A percentile compares a stretch with the other conserved stretches of the same genome.
Evolutionary conservation across 805 yeast genomes (phyloP).

Genomic region (Candida oleophila): DNA sequence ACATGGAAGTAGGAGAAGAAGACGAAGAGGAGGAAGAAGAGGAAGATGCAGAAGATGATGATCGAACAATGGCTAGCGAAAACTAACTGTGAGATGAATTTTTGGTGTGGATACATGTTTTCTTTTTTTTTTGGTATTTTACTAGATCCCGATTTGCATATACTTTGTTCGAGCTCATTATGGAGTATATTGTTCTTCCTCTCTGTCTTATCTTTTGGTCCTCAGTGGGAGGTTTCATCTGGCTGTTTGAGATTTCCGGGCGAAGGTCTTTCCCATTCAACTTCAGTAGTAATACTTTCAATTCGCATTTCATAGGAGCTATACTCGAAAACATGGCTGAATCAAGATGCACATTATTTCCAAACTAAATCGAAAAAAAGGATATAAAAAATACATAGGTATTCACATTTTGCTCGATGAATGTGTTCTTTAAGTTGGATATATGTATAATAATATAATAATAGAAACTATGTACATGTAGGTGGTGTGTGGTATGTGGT

Average conservation of each 20-base stretch:
- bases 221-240: neutral
- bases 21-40: conserved; percentile 28
- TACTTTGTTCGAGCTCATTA: no score
- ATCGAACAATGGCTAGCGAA: conserved; percentile 46
- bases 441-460: neutral
- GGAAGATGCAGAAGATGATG: conserved; percentile 27
- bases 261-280: no score
- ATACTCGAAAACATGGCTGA: no score
- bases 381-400: neutral
- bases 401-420: neutral
- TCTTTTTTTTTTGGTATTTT: no score
- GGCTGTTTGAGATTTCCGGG: no score
- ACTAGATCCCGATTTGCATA: no score
- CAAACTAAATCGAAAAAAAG: neutral
- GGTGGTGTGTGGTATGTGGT: no score
- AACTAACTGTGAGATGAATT: neutral
- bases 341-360: no score
- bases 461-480: neutral
- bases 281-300: neutral
- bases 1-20: conserved; percentile 12
- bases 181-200: no score
- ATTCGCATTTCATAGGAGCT: neutral
- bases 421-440: neutral
- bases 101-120: no score
- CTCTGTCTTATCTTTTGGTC: neutral